These are phyloP conservation scores for Pezicula carpinea DNA, from an alignment of 2,329 filamentous ascomycete genomes.

Conservation along the genomic window DNA sequence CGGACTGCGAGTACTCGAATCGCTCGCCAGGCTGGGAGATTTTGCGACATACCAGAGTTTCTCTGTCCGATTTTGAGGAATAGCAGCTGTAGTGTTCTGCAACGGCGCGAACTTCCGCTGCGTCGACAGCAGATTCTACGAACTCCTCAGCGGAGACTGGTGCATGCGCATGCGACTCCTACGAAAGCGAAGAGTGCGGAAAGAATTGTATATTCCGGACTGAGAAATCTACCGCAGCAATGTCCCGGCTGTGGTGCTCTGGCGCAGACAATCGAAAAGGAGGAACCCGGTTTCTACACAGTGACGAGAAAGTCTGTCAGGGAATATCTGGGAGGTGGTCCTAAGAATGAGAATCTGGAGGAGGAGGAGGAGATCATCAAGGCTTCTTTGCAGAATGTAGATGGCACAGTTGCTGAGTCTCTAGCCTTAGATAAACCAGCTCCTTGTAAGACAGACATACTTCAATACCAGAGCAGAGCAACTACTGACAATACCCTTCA, in stretches of 20 bases:
- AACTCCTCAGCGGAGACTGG: background rate
- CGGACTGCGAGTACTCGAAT: background rate
- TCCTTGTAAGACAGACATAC: background rate
- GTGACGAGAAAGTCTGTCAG: slow-evolving; percentile 45
- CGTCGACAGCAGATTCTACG: background rate
- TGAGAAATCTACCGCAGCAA: slow-evolving; percentile 43
- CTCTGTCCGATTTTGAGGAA: background rate
- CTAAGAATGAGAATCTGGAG: background rate
- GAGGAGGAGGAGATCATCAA: slow-evolving; percentile 44
- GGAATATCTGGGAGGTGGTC: slow-evolving; percentile 36
- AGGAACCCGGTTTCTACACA: slow-evolving; percentile 54
- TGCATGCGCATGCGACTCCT: background rate
- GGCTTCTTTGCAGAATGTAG: slow-evolving; percentile 21
- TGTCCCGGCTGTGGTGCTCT: slow-evolving; percentile 64
- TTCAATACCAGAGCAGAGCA: background rate
- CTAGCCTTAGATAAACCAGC: background rate
- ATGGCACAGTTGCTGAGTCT: slow-evolving; percentile 8
- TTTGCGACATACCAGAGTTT: background rate
- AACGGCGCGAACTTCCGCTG: background rate
- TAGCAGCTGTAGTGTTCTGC: background rate
- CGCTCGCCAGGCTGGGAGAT: background rate
- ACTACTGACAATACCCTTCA: slow-evolving; percentile 5
- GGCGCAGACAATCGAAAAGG: slow-evolving; percentile 48
- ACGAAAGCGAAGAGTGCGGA: background rate
- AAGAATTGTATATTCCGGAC: background rate